Evolutionary conservation across 768 basidiomycete genomes (phyloP).

Genomic region (Leccinum rimulosum): DNA sequence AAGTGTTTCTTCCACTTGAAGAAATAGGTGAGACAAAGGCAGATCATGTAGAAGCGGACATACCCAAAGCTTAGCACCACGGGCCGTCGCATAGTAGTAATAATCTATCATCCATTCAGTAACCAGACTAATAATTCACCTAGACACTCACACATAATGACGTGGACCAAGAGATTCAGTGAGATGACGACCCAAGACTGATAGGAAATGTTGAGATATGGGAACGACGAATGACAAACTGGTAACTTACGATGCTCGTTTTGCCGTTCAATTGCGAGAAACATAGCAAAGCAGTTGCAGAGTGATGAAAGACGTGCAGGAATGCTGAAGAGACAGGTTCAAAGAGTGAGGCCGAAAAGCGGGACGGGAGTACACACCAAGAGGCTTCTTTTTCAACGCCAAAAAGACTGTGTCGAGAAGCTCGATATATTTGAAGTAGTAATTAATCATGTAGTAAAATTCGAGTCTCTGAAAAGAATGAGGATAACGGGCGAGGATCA

Average conservation of each 20-base stretch:
- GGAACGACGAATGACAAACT: neutral
- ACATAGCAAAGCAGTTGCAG: slow-evolving; percentile 94
- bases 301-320: slow-evolving; percentile 98
- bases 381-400: slow-evolving; percentile 95
- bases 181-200: slow-evolving; percentile 96
- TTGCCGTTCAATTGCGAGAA: slow-evolving; percentile 92
- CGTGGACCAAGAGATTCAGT: slow-evolving; percentile 90
- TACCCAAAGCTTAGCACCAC: slow-evolving; percentile 96
- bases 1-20: slow-evolving; percentile 97
- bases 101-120: slow-evolving; percentile 60
- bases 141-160: slow-evolving; percentile 87
- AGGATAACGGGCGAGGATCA: slow-evolving; percentile 2
- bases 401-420: slow-evolving; percentile 96
- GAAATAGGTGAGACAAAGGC: slow-evolving; percentile 1
- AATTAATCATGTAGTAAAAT: slow-evolving; percentile 98
- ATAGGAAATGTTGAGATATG: slow-evolving; percentile 2
- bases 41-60: slow-evolving; percentile 17
- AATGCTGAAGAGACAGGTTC: slow-evolving; percentile 57
- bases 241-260: slow-evolving; percentile 82
- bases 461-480: slow-evolving; percentile 65
- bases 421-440: slow-evolving; percentile 98
- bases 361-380: slow-evolving; percentile 54
- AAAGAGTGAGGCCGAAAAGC: neutral
- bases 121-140: neutral
- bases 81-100: slow-evolving; percentile 98